These are phyloP conservation scores for Suhomyces sp. DNA, from an alignment of 805 yeast genomes.

Conservation along the genomic window DNA sequence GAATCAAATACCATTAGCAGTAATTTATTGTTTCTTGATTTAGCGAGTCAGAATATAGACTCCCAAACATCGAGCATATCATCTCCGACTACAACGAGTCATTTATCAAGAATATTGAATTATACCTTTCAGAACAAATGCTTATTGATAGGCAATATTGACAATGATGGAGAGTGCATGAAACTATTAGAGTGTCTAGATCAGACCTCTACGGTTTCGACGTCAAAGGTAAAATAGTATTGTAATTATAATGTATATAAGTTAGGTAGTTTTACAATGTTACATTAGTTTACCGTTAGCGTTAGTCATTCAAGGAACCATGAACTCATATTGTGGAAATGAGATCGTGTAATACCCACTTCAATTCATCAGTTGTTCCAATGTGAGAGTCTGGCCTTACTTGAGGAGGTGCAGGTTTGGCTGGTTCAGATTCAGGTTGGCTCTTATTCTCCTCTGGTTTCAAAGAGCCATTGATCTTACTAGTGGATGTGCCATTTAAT, in stretches of 20 bases:
- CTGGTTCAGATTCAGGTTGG: not conserved
- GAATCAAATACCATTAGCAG: conserved; percentile 7
- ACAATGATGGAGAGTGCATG: conserved; percentile 5
- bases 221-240: not conserved
- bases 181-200: not conserved
- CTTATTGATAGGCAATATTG: conserved; percentile 26
- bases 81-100: not conserved
- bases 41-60: conserved; percentile 2
- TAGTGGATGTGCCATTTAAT: not conserved
- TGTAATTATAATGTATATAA: not conserved
- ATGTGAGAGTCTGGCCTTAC: conserved; percentile 32
- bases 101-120: conserved; percentile 1
- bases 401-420: conserved; percentile 3
- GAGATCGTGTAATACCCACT: conserved; percentile 69
- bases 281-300: not conserved
- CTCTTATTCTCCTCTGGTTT: conserved; percentile 6
- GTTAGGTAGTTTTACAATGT: conserved; percentile 3
- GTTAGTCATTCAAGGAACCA: not conserved
- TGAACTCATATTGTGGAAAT: conserved; percentile 35
- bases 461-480: not conserved
- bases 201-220: not conserved
- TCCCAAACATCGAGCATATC: conserved; percentile 5
- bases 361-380: conserved; percentile 65
- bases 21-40: conserved; percentile 13
- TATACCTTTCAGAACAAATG: conserved; percentile 25